Evolutionary conservation across 2,329 filamentous ascomycete genomes (phyloP).

Genomic region (Rutstroemia sp.): DNA sequence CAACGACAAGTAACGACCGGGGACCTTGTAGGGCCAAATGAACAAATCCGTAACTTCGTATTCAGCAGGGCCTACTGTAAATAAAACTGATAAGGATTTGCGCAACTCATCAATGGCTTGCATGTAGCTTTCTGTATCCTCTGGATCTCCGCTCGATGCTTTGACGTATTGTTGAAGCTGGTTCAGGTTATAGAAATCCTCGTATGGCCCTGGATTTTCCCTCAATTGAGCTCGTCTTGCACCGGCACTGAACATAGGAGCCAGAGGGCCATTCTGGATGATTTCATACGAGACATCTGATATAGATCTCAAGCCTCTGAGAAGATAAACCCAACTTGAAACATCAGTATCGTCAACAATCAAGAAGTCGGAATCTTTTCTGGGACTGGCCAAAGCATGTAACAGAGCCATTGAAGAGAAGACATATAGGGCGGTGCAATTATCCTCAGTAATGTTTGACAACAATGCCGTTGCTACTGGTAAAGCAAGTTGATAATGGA

Average conservation of each 20-base stretch:
- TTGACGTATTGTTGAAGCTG: slow-evolving; percentile 19
- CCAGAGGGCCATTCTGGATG: slow-evolving; percentile 18
- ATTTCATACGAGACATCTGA: slow-evolving; percentile 24
- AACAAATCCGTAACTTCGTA: slow-evolving; percentile 35
- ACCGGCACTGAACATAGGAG: slow-evolving; percentile 12
- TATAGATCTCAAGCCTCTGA: slow-evolving; percentile 32
- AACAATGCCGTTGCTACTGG: slow-evolving; percentile 30
- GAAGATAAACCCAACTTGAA: slow-evolving; percentile 33
- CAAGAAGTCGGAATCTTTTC: slow-evolving; percentile 31
- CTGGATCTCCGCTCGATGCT: slow-evolving; percentile 15
- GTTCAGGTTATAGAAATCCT: slow-evolving; percentile 12
- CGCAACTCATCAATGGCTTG: slow-evolving; percentile 31
- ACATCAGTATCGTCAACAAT: slow-evolving; percentile 29
- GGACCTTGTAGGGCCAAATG: slow-evolving; percentile 33
- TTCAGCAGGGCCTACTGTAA: slow-evolving; percentile 10
- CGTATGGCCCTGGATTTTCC: slow-evolving; percentile 11
- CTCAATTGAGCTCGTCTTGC: slow-evolving; percentile 14
- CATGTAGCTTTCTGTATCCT: slow-evolving; percentile 24
- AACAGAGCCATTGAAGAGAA: slow-evolving; percentile 34
- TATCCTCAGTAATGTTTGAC: slow-evolving; percentile 28
- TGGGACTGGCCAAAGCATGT: slow-evolving; percentile 32
- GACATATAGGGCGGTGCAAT: slow-evolving; percentile 32
- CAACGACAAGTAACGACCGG: slow-evolving; percentile 32
- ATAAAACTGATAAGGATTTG: slow-evolving; percentile 26
- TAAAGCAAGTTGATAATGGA: slow-evolving; percentile 31